Conservation (phyloP, 495 filamentous ascomycete species). For the Emericellopsis terricola region DNA sequence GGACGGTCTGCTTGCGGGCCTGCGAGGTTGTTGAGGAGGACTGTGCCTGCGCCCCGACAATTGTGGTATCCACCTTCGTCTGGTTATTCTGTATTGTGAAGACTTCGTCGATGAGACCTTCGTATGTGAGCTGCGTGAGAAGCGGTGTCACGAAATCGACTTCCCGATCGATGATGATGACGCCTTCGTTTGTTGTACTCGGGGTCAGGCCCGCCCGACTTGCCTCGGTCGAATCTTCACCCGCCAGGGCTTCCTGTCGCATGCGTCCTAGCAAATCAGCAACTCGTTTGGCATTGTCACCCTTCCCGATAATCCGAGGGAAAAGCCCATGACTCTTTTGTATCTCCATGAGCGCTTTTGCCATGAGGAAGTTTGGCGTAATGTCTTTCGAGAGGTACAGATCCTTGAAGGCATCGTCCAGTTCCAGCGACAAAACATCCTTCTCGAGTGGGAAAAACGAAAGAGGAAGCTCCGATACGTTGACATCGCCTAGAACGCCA, state of each 20-base stretch:
- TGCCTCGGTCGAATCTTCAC: conserved; percentile 46
- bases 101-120: conserved; percentile 87
- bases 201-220: conserved; percentile 59
- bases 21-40: conserved; percentile 13
- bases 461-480: conserved; percentile 65
- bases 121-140: conserved; percentile 91
- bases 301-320: conserved; percentile 89
- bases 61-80: conserved; percentile 80
- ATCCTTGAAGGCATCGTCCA: conserved; percentile 73
- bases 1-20: conserved; percentile 69
- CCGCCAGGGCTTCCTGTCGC: conserved; percentile 75
- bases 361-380: conserved; percentile 69
- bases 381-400: conserved; percentile 84
- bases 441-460: conserved; percentile 83
- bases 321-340: conserved; percentile 88
- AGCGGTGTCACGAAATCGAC: conserved; percentile 83
- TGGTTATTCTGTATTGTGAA: conserved; percentile 81
- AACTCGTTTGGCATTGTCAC: conserved; percentile 75
- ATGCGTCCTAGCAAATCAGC: conserved; percentile 83
- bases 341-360: conserved; percentile 86
- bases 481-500: conserved; percentile 85
- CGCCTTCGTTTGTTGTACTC: conserved; percentile 67
- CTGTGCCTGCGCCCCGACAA: conserved; percentile 56
- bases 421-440: conserved; percentile 79
- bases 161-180: conserved; percentile 91